Evolutionary conservation across 306 rosid genomes (phyloP), one percentile per base, ranked within the genome.

Genomic region (Casuarina cunninghamiana): DNA sequence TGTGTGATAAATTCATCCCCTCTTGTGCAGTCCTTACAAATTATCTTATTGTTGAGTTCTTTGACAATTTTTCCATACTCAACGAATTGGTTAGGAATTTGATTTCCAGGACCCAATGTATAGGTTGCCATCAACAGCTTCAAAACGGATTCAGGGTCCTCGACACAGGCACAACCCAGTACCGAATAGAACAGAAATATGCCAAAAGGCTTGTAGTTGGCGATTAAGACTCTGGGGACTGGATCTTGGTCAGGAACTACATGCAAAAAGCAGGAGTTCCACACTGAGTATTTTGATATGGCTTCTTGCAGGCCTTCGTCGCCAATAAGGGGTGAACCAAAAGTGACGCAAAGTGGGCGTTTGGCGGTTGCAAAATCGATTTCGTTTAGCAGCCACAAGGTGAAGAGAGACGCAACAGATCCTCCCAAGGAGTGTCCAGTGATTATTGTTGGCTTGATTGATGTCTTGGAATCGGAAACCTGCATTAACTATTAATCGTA

Each of bases 401-500:
- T 90, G 87, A 94, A 90, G 53, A 91, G 88, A 46, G 93, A 82
- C 80, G 98, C 98, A 55, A 90, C 80, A 43, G 89, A 37, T 74
- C 98, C 97, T 71, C 97, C 97, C 42, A 83, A 74, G 53, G 71
- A 88, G 73, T 58, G 79, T 77, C 98, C 97, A 17, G 93, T 91
- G 53, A 90, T 78, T 42, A 94, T 78, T 83, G 86, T 10, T 43
- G 60, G 70, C 13, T 71, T 78, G 46, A 94, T 78, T 83, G 86
- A 13, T 43, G 60, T 67, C 13, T 71, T 53, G 16, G 79, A 41
- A 44, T 43, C 19, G 41, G 50, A 39, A 10, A 6, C 60, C 16
- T 84, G 78, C 76, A 81, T 60, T 17, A 62, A 19, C 9, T 42
- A 67, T 8, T n/a, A 63, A 38, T 63, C 11, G 37, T 48, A 10